Percentiles rank a stretch among this genome's conserved stretches.
Evolutionary conservation across 345 rosid species (phyloP).

Genomic region (Pugionium cornutum): DNA sequence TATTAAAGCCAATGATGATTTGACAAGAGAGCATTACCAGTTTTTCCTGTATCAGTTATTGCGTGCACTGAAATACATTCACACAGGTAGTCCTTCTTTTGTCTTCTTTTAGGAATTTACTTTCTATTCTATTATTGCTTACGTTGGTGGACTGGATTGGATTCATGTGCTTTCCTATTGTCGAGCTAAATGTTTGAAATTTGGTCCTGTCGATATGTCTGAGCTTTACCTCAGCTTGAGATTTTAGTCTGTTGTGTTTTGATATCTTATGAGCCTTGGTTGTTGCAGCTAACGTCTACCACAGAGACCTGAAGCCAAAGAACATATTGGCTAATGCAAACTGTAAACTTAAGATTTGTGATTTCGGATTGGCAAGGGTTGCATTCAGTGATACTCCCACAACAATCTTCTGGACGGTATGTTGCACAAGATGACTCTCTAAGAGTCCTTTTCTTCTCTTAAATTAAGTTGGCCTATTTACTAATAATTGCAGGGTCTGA

Average conservation of each 20-base stretch:
- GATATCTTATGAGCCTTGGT: constrained; percentile 27
- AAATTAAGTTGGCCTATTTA: constrained; percentile 13
- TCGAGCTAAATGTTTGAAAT: constrained; percentile 20
- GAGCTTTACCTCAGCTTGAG: neutral
- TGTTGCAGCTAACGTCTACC: constrained; percentile 88
- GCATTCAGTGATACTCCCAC: constrained; percentile 90
- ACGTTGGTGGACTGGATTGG: neutral
- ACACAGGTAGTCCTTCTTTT: constrained; percentile 59
- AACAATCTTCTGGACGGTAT: constrained; percentile 92
- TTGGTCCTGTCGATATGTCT: constrained; percentile 11
- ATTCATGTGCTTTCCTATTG: constrained; percentile 8
- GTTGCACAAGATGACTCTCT: constrained; percentile 22
- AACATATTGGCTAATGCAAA: constrained; percentile 97
- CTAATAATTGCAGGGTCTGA: constrained; percentile 14
- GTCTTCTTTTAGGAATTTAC: constrained; percentile 5
- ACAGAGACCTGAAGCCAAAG: constrained; percentile 93
- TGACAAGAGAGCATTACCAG: constrained; percentile 93
- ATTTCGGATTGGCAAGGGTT: constrained; percentile 95
- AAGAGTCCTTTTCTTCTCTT: constrained; percentile 16
- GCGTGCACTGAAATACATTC: constrained; percentile 91
- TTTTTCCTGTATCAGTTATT: constrained; percentile 91
- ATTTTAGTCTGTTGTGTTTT: neutral
- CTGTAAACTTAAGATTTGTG: constrained; percentile 94
- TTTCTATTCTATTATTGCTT: neutral
- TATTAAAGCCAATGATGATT: constrained; percentile 93